Conservation (phyloP, 495 filamentous ascomycete genomes). For the Tetracladium setigerum region DNA sequence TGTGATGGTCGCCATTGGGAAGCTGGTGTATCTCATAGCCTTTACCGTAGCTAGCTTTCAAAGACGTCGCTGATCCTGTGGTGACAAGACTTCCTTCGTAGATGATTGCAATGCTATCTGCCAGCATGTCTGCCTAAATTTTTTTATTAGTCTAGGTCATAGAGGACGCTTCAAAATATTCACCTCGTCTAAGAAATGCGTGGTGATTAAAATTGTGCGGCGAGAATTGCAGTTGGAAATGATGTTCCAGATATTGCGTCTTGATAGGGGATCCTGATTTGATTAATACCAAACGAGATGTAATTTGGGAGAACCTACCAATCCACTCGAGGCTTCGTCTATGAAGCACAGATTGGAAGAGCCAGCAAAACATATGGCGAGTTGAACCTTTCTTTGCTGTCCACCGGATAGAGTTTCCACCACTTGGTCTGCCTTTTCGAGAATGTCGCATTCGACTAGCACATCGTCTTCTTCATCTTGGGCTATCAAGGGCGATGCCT, state of each 20-base stretch:
- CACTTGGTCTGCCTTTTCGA: constrained; percentile 24
- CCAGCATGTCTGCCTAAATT: too few relatives aligned
- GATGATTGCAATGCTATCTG: constrained; percentile 22
- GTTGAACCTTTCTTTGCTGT: constrained; percentile 35
- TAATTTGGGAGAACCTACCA: too few relatives aligned
- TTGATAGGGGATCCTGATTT: constrained; percentile 32
- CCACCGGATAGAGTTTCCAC: constrained; percentile 31
- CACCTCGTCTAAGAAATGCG: constrained; percentile 26
- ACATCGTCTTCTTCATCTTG: too few relatives aligned
- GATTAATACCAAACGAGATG: too few relatives aligned
- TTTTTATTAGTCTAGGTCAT: too few relatives aligned
- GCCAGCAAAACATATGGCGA: constrained; percentile 34
- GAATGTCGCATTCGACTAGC: constrained; percentile 28
- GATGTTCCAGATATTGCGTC: constrained; percentile 38
- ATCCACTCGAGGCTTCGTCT: constrained; percentile 33
- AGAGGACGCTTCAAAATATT: too few relatives aligned
- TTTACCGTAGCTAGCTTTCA: too few relatives aligned
- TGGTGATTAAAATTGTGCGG: constrained; percentile 24
- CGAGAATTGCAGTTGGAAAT: constrained; percentile 26
- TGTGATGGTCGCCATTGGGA: too few relatives aligned
- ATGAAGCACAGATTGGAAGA: constrained; percentile 34
- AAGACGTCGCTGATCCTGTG: constrained; percentile 17
- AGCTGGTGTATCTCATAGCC: too few relatives aligned
- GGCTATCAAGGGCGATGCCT: not conserved
- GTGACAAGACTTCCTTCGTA: constrained; percentile 17